Conservation (phyloP, 1,284 basidiomycete genomes). For the Anthracocystis setariae region DNA sequence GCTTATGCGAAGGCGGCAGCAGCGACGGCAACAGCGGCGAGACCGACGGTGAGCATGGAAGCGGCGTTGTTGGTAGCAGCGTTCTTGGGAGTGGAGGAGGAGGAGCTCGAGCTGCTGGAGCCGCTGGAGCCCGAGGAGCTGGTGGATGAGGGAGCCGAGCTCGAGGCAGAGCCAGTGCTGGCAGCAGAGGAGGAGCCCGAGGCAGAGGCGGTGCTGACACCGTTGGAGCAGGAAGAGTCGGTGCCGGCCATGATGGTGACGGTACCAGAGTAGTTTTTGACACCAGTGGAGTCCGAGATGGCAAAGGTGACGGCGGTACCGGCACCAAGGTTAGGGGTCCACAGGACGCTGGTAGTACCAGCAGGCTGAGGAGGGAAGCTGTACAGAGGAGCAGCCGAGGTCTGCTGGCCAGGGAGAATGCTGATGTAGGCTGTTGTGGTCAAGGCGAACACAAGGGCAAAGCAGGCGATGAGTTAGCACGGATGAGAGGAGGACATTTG, state of each 20-base stretch:
- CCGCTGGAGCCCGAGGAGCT: conserved; percentile 8
- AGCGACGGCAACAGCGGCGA: conserved; percentile 33
- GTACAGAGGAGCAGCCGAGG: conserved; percentile 38
- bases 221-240: conserved; percentile 30
- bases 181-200: conserved; percentile 17
- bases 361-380: conserved; percentile 28
- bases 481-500: background rate
- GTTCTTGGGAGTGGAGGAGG: conserved; percentile 12
- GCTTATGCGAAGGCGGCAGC: conserved; percentile 32
- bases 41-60: conserved; percentile 28
- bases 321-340: conserved; percentile 38
- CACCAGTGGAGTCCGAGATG: conserved; percentile 38
- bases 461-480: conserved; percentile 3
- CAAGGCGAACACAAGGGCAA: background rate
- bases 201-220: conserved; percentile 13
- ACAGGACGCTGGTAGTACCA: conserved; percentile 23
- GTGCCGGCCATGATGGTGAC: conserved; percentile 29
- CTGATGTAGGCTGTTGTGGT: conserved; percentile 27
- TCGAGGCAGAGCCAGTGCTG: conserved; percentile 16
- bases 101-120: conserved; percentile 11
- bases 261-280: conserved; percentile 24
- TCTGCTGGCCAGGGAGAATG: conserved; percentile 30
- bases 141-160: conserved; percentile 5
- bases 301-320: conserved; percentile 30
- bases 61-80: conserved; percentile 26